Evolutionary conservation across 1,284 basidiomycete species (phyloP), one percentile per base, ranked within the genome.

Genomic region (Naganishia cerealis): DNA sequence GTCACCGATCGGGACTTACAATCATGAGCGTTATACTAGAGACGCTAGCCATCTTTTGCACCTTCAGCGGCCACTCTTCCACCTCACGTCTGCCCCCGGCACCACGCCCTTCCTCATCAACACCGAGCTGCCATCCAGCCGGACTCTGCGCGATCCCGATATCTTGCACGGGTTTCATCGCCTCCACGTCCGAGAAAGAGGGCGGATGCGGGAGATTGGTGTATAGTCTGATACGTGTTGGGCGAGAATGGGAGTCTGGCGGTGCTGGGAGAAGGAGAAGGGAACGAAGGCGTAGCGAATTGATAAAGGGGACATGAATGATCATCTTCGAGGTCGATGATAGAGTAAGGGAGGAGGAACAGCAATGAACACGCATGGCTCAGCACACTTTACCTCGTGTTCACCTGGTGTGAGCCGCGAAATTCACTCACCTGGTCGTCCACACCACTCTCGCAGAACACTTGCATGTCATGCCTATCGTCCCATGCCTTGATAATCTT

Each of bases 401-500:
- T 16, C 39, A 2, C 15, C 9, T 43, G 39, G 24, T 8, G n/a
- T 15, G 26, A 6, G 36, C 33, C 29, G 43, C 12, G 18, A 43
- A 36, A 6, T 1, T 36, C n/a, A 42, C 77, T 66, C 56, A 80
- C 80, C 71, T 81, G 77, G 61, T 81, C 81, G 57, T 82, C 81
- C 0, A 81, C 79, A 16, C 80, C 80, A 21, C 75, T 77, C 67
- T 80, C 77, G 7, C 81, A 75, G 57, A 68, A 77, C 4, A 69
- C 40, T 42, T 76, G 75, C 67, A 80, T 79, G 52, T 77, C 75
- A 43, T 79, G 69, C 43, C 80, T 69, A 1, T 80, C 76, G 65
- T 81, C 80, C 81, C 81, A 82, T 0, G 76, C 74, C 73, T 82
- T 82, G 74, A 82, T 79, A n/a, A 80, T 77, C 46, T 71, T 74